Evolutionary conservation across 1,284 basidiomycete genomes (phyloP), one percentile per base, ranked within the genome.

Genomic region (Sporisorium reilianum): DNA sequence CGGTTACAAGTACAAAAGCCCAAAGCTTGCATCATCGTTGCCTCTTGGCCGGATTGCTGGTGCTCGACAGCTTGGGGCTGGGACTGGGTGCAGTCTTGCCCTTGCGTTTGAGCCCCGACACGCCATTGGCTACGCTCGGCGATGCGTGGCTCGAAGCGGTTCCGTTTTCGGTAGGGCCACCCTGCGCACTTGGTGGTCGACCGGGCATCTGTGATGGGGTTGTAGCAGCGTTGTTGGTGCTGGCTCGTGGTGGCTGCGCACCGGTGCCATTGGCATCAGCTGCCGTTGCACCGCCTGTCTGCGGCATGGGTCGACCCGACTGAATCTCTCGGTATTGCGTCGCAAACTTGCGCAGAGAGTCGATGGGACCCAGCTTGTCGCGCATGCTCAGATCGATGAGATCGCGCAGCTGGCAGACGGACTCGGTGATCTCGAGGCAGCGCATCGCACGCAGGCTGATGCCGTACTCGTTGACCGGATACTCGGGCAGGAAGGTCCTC

Each of bases 391-490:
- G 42, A 48, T 80, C 78, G 56, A 80, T 80, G 18, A 80, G 58
- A 40, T 78, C 78, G 30, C 78, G 64, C 32, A 80, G 63, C 44
- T 80, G 78, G 54, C 76, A 80, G 5, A 80, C 73, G 51, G 70
- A 75, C 42, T 80, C 79, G 28, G 78, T 80, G 57, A 80, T 80
- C 61, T 80, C 79, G 48, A 80, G 69, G 30, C 79, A 80, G 9
- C 79, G 67, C 79, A 80, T 80, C 5, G 79, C 75, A 23, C 78
- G 64, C 49, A 80, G 40, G 46, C 76, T 78, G 63, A 80, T 78
- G 16, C 79, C 79, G 59, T 80, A 80, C 46, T 80, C 79, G 65
- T 80, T 80, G 41, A 80, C 79, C 11, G 79, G 79, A 20, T 61
- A 71, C 25, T 80, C 79, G 6, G 79, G 79, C 49, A 80, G 28